Conservation (phyloP, 2,329 filamentous ascomycete species). For the Thyridium curvatum region DNA sequence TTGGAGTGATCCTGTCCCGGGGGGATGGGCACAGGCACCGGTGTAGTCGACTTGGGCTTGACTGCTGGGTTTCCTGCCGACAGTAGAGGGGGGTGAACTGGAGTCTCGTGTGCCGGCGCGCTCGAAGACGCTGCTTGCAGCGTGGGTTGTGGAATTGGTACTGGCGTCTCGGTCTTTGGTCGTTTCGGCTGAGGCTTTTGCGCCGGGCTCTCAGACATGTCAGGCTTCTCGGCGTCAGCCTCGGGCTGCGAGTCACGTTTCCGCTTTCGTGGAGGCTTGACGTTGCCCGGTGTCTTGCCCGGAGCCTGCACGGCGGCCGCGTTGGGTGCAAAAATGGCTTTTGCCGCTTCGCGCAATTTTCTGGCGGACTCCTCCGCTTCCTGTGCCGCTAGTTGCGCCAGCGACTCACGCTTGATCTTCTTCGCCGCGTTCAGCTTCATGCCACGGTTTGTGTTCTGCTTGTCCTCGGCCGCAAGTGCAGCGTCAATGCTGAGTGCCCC, state of each 20-base stretch:
- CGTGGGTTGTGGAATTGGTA: slow-evolving; percentile 24
- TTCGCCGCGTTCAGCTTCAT: slow-evolving; percentile 77
- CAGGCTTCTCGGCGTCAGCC: slow-evolving; percentile 18
- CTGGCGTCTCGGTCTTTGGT: slow-evolving; percentile 30
- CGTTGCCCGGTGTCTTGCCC: slow-evolving; percentile 8
- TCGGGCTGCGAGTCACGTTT: slow-evolving; percentile 24
- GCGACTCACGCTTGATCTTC: slow-evolving; percentile 59
- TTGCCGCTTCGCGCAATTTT: slow-evolving; percentile 20
- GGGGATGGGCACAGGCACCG: slow-evolving; percentile 22
- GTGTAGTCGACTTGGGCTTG: slow-evolving; percentile 17
- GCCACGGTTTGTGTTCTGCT: slow-evolving; percentile 61
- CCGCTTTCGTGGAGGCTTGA: slow-evolving; percentile 20
- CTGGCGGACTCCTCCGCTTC: slow-evolving; percentile 41
- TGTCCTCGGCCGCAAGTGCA: slow-evolving; percentile 51
- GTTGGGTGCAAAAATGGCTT: slow-evolving; percentile 17
- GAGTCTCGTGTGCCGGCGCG: slow-evolving; percentile 14
- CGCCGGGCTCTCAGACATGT: slow-evolving; percentile 9
- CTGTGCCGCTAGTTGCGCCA: slow-evolving; percentile 55
- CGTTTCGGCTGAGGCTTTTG: slow-evolving; percentile 20
- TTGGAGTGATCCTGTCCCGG: slow-evolving; percentile 17
- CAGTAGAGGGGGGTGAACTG: slow-evolving; percentile 9
- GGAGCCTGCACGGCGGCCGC: slow-evolving; percentile 4
- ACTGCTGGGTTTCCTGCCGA: slow-evolving; percentile 3
- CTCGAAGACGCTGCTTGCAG: slow-evolving; percentile 6
- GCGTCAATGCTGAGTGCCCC: slow-evolving; percentile 53